Conservation (phyloP, 192 early-diverging fungal species). For the Backusella sp. region DNA sequence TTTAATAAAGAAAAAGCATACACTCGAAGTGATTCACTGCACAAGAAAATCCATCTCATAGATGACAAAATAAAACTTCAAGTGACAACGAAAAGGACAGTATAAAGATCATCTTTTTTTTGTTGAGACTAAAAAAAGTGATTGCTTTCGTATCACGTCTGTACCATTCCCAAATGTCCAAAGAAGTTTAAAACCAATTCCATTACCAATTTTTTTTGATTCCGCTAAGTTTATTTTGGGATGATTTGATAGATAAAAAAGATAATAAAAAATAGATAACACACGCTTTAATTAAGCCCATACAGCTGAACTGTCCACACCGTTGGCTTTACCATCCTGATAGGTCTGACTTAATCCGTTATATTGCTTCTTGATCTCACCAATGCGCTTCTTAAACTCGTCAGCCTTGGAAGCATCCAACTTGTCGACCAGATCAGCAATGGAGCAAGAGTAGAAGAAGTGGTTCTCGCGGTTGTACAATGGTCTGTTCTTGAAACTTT, state of each 20-base stretch:
- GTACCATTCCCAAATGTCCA: too few species aligned
- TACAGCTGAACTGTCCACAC: constrained; percentile 14
- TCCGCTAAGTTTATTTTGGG: background rate
- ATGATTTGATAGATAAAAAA: background rate
- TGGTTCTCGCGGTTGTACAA: constrained; percentile 15
- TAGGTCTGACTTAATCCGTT: constrained; percentile 10
- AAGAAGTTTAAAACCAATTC: too few species aligned
- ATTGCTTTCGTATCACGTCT: too few species aligned
- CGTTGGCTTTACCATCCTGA: constrained; percentile 16
- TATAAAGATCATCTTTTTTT: too few species aligned
- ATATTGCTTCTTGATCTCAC: constrained; percentile 9
- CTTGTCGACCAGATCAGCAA: constrained; percentile 6
- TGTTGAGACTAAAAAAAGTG: too few species aligned
- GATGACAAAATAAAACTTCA: too few species aligned
- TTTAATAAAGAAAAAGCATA: too few species aligned
- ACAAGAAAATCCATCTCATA: too few species aligned
- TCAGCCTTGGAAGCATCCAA: background rate
- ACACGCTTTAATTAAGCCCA: constrained; percentile 1
- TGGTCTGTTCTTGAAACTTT: constrained; percentile 15
- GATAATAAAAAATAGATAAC: background rate
- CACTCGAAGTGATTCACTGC: too few species aligned
- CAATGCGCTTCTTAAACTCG: constrained; percentile 5
- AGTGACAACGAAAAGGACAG: too few species aligned
- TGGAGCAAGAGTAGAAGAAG: constrained; percentile 1
- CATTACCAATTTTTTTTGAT: too few species aligned